Evolutionary conservation across 164 flowering plant species (phyloP).

Genomic region (Magnolia officinalis): DNA sequence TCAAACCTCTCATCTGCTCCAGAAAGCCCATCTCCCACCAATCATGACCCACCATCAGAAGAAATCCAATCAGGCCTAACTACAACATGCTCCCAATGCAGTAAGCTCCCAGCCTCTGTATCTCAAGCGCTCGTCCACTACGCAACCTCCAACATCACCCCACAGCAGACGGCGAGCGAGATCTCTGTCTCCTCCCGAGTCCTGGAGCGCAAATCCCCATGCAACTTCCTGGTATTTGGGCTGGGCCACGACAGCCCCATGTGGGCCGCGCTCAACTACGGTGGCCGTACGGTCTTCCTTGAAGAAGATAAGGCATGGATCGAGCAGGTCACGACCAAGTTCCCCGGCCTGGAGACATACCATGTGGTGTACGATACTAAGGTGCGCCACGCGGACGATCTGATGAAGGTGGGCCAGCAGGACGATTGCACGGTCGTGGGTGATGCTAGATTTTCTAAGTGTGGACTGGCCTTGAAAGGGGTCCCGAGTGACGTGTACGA

Average conservation of each 20-base stretch:
- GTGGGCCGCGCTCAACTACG: conserved; percentile 76
- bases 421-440: conserved; percentile 46
- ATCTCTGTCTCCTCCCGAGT: conserved; percentile 49
- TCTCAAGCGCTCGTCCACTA: conserved; percentile 54
- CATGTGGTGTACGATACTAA: conserved; percentile 62
- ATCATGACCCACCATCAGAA: conserved; percentile 7
- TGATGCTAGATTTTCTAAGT: conserved; percentile 47
- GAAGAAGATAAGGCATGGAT: conserved; percentile 86
- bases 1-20: conserved; percentile 40
- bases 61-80: conserved; percentile 8
- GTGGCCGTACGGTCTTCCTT: conserved; percentile 74
- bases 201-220: conserved; percentile 59
- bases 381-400: conserved; percentile 51
- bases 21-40: conserved; percentile 7
- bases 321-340: conserved; percentile 38
- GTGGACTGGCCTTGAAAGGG: conserved; percentile 56
- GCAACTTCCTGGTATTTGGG: conserved; percentile 90
- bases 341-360: conserved; percentile 58
- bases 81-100: conserved; percentile 35
- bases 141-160: conserved; percentile 61
- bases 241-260: conserved; percentile 86
- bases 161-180: conserved; percentile 69
- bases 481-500: conserved; percentile 62
- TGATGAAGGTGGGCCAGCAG: conserved; percentile 45
- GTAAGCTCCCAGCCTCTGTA: conserved; percentile 49